These are phyloP conservation scores for Trichophyton simii DNA, from an alignment of 2,329 filamentous ascomycete genomes.

Conservation along the genomic window DNA sequence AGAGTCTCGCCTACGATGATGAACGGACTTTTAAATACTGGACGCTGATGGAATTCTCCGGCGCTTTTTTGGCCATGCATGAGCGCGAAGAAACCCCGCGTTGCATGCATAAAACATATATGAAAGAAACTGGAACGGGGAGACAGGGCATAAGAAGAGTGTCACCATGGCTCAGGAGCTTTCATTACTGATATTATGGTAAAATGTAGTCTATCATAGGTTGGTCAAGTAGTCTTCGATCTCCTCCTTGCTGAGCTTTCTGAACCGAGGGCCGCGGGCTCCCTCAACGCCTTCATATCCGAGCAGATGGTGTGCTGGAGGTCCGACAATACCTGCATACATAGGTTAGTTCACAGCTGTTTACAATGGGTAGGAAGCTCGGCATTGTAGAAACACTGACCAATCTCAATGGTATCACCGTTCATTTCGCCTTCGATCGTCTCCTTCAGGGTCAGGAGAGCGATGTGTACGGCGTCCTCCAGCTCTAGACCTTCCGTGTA, in stretches of 20 bases:
- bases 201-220: slow-evolving; percentile 48
- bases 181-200: slow-evolving; percentile 1
- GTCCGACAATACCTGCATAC: slow-evolving; percentile 71
- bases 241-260: slow-evolving; percentile 81
- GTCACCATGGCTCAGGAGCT: neutral
- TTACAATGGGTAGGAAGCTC: slow-evolving; percentile 3
- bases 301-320: slow-evolving; percentile 82
- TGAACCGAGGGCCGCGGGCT: slow-evolving; percentile 32
- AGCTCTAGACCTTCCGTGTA: slow-evolving; percentile 95
- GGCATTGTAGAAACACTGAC: slow-evolving; percentile 38
- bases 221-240: slow-evolving; percentile 99
- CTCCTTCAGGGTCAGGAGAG: slow-evolving; percentile 92
- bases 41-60: neutral
- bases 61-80: neutral
- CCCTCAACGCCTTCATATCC: slow-evolving; percentile 52
- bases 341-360: slow-evolving; percentile 5
- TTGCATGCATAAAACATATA: neutral
- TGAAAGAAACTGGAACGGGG: neutral
- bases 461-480: slow-evolving; percentile 97
- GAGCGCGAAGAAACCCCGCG: neutral
- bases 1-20: neutral
- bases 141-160: neutral
- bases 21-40: neutral
- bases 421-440: slow-evolving; percentile 99
- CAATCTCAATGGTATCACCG: slow-evolving; percentile 95